Base-by-base conservation (phyloP, 1,284 basidiomycete genomes). In the Melampsora medusae region DNA sequence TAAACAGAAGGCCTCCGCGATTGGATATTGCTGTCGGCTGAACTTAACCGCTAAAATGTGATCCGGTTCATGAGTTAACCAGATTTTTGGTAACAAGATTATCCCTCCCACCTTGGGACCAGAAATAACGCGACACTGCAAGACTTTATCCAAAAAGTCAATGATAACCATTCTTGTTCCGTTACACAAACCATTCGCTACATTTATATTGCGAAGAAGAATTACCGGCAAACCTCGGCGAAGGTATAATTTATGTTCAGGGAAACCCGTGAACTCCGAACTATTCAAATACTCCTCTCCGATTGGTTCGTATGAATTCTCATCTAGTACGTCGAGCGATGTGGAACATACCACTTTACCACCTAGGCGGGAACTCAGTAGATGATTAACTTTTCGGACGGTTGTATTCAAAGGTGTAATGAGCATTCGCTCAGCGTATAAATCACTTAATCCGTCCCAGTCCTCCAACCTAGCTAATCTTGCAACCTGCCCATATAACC, bases 1-100 rank as follows among this genome's bases (percentile, higher is more conserved):
- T 68, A 86, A 83, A 7, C 83, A 81, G 81, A 85, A 86, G 9
- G 84, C 85, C 0, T 85, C 80, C 0, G 79, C 79, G 0, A 86
- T 78, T 14, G 85, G 85, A 78, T 85, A 85, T 77, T 86, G 85
- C 1, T 77, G 77, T 12, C 82, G 80, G 17, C 64, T 66, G 16
- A 85, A 77, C 4, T 67, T 69, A 72, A 83, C 12, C 16, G 10
- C 48, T 31, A 25, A 49, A 10, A 16, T 7, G 9, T 35, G 4
- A 22, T 38, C 14, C 1, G 9, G 6, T 16, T 33, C 14, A 16
- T 67, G 66, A 17, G 12, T 67, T 1, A 67, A 28, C 12, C 7
- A 16, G 1, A 67, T 49, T 28, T 67, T 67, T 28, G 66, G 66
- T 6, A 67, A 31, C 28, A 50, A 17, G 0, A 67, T 42, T 1